A percentile compares a stretch with the other conserved stretches of the same genome.
phyloP scores from a whole-genome alignment of 2,329 filamentous ascomycete genomes.

The Trichoderma oligosporum region DNA sequence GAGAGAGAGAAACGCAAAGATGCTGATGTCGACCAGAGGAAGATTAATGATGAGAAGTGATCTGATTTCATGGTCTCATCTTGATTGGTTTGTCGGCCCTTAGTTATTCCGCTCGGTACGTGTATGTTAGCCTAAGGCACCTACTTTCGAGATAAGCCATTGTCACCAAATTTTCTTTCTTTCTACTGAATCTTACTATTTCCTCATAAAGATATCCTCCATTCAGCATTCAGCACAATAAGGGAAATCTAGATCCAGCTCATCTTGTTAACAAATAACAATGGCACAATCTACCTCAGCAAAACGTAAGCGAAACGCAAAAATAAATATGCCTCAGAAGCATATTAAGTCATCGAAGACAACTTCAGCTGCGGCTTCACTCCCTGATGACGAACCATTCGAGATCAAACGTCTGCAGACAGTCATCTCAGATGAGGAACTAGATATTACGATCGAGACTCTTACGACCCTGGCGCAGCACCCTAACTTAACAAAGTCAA shows the following conservation, averaged over 20 bases:
- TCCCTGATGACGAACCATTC: conserved; percentile 35
- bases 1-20: too few relatives aligned
- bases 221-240: too few relatives aligned
- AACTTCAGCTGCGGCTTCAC: conserved; percentile 27
- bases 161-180: too few relatives aligned
- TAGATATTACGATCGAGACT: conserved; percentile 65
- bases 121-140: too few relatives aligned
- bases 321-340: conserved; percentile 37
- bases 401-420: conserved; percentile 51
- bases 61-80: too few relatives aligned
- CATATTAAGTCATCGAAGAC: conserved; percentile 39
- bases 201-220: too few relatives aligned
- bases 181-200: too few relatives aligned
- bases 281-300: conserved; percentile 46
- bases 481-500: conserved; percentile 63
- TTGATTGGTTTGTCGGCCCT: too few relatives aligned
- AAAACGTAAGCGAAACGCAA: conserved; percentile 44
- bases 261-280: background rate
- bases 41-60: too few relatives aligned
- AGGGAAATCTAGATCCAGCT: background rate
- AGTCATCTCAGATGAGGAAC: conserved; percentile 59
- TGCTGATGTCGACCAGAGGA: too few relatives aligned
- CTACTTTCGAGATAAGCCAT: too few relatives aligned
- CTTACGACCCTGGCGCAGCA: conserved; percentile 55
- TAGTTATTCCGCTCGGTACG: too few relatives aligned